These are phyloP conservation scores for Cercospora zeae-maydis DNA, from an alignment of 2,329 filamentous ascomycete genomes.

Conservation along the genomic window DNA sequence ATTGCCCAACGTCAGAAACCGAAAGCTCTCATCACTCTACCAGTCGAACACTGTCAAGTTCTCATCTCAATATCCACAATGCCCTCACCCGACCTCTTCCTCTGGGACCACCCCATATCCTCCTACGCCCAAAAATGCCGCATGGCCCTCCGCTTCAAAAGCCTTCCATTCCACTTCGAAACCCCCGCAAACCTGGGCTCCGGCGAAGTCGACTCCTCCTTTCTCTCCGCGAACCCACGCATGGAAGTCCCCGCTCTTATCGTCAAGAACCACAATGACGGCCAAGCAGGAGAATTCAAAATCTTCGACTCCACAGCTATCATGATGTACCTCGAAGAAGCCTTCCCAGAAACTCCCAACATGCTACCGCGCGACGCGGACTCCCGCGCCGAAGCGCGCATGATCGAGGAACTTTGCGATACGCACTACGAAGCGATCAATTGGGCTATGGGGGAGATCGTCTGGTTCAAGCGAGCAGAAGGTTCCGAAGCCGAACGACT, in stretches of 20 bases:
- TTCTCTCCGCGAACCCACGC: conserved; percentile 33
- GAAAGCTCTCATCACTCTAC: neutral
- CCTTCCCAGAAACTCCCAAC: conserved; percentile 23
- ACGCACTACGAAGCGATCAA: conserved; percentile 36
- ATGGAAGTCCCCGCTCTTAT: conserved; percentile 38
- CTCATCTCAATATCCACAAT: neutral
- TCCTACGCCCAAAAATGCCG: conserved; percentile 41
- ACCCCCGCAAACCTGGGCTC: conserved; percentile 38
- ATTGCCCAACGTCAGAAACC: neutral
- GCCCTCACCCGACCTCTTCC: conserved; percentile 25
- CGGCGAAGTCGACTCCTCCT: conserved; percentile 29
- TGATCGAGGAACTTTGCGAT: conserved; percentile 34
- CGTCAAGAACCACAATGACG: neutral
- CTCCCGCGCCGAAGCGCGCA: conserved; percentile 26
- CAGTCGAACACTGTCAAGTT: neutral
- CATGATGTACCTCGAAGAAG: conserved; percentile 33
- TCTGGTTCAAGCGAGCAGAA: conserved; percentile 26
- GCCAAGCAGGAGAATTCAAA: conserved; percentile 25
- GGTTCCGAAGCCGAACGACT: conserved; percentile 28
- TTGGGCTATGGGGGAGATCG: conserved; percentile 29
- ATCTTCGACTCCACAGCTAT: conserved; percentile 37
- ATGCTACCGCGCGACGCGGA: conserved; percentile 20
- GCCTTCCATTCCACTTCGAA: conserved; percentile 36
- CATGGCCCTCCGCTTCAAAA: conserved; percentile 38
- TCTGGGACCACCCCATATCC: conserved; percentile 32